phyloP scores from a whole-genome alignment of 176 grass and related monocot species.

The Ensete ventricosum region DNA sequence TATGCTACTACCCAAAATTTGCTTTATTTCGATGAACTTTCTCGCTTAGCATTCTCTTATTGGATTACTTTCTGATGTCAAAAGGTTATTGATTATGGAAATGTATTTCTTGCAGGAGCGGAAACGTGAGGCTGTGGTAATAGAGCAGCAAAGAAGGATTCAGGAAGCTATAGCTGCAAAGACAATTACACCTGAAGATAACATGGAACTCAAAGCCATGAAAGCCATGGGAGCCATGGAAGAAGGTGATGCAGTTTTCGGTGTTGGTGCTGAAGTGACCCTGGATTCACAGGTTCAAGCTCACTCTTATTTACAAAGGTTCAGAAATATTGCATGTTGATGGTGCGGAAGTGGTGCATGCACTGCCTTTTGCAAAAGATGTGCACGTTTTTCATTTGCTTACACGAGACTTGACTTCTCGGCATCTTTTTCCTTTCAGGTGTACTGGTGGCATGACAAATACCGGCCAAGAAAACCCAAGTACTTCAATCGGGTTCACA shows the following conservation, averaged over 20 bases:
- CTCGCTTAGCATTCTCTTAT: background rate
- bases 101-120: slow-evolving; percentile 42
- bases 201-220: slow-evolving; percentile 82
- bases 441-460: slow-evolving; percentile 98
- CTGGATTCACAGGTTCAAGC: slow-evolving; percentile 78
- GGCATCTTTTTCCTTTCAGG: slow-evolving; percentile 32
- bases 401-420: slow-evolving; percentile 7
- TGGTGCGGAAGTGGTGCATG: background rate
- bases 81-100: background rate
- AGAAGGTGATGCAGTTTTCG: slow-evolving; percentile 85
- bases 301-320: slow-evolving; percentile 13
- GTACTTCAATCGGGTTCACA: slow-evolving; percentile 98
- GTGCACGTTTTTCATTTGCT: background rate
- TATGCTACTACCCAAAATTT: background rate
- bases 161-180: slow-evolving; percentile 57
- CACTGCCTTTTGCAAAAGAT: background rate
- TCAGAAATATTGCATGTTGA: background rate
- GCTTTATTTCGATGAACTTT: background rate
- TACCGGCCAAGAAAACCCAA: slow-evolving; percentile 91
- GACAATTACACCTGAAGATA: slow-evolving; percentile 46
- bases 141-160: slow-evolving; percentile 77
- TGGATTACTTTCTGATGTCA: background rate
- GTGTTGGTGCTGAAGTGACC: slow-evolving; percentile 78
- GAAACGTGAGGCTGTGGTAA: slow-evolving; percentile 67
- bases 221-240: slow-evolving; percentile 95